These are phyloP conservation scores for Neurospora sp. DNA, from an alignment of 495 filamentous ascomycete genomes.

Conservation along the genomic window DNA sequence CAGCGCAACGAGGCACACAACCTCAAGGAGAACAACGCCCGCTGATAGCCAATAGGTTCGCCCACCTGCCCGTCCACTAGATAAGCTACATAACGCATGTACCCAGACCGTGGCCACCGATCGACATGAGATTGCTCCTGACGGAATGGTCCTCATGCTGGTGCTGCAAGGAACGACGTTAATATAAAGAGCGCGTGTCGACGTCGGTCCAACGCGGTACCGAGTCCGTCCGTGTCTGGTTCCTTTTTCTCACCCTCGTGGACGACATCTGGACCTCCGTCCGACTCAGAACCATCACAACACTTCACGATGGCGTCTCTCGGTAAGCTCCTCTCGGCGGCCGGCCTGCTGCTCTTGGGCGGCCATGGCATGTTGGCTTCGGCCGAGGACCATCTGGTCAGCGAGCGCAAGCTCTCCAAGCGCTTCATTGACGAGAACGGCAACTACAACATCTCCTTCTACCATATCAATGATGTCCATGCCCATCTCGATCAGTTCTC, in stretches of 20 bases:
- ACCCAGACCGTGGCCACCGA: background rate
- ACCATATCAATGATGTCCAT: slow-evolving; percentile 55
- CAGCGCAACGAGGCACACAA: background rate
- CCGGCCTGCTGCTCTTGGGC: slow-evolving; percentile 2
- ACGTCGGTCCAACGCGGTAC: background rate
- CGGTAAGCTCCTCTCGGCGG: slow-evolving; percentile 1
- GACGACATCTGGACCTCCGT: background rate
- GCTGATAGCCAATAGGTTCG: background rate
- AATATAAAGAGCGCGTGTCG: background rate
- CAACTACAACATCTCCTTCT: slow-evolving; percentile 51
- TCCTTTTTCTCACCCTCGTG: background rate
- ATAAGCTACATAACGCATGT: background rate
- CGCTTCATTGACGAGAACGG: slow-evolving; percentile 40
- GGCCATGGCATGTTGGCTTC: background rate
- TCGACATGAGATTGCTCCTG: background rate
- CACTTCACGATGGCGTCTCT: slow-evolving; percentile 2
- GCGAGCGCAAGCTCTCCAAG: slow-evolving; percentile 31
- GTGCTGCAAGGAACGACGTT: background rate
- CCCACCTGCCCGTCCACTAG: background rate
- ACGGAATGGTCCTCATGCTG: background rate
- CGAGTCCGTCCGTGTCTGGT: background rate
- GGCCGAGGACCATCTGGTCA: slow-evolving; percentile 30
- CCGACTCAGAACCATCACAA: background rate
- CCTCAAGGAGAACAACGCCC: background rate
- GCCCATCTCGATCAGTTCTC: slow-evolving; percentile 49